A percentile compares a stretch with the other conserved stretches of the same genome.
phyloP scores from a whole-genome alignment of 1,284 basidiomycete genomes.

The Mrakiaceae sp. region DNA sequence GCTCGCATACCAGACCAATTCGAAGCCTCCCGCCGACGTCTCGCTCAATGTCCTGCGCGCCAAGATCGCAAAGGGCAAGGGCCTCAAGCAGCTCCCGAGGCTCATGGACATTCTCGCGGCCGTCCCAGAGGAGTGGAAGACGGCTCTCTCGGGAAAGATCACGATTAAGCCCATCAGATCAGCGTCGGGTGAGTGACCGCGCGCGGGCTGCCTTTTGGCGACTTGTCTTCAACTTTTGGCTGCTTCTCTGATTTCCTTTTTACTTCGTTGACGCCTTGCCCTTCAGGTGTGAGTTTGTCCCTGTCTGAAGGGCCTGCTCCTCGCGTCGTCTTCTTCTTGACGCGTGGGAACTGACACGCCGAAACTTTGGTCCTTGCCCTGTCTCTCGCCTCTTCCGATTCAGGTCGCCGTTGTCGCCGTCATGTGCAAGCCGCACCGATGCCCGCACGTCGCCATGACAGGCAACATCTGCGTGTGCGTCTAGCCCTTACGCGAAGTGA shows the following conservation, averaged over 20 bases:
- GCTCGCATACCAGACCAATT: constrained; percentile 32
- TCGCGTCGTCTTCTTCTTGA: neutral
- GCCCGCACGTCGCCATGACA: constrained; percentile 99
- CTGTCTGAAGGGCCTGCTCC: neutral
- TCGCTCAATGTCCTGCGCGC: constrained; percentile 81
- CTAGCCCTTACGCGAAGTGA: neutral
- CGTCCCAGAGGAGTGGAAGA: constrained; percentile 94
- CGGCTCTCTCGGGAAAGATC: constrained; percentile 76
- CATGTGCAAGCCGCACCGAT: constrained; percentile 99
- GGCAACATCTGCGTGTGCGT: constrained; percentile 97
- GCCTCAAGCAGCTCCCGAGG: constrained; percentile 73
- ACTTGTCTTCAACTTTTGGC: no score
- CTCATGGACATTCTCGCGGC: constrained; percentile 97
- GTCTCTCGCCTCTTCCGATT: neutral
- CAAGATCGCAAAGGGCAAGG: constrained; percentile 80
- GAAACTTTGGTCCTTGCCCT: neutral
- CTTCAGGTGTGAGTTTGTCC: neutral
- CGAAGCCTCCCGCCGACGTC: constrained; percentile 37
- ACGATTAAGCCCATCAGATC: constrained; percentile 91
- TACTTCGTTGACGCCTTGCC: neutral
- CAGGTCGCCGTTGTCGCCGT: constrained; percentile 97
- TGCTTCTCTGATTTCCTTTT: neutral
- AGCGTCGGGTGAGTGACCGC: constrained; percentile 71
- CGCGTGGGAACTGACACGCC: neutral
- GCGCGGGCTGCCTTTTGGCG: neutral